A percentile compares a stretch with the other conserved stretches of the same genome.
Conservation (phyloP, 768 basidiomycete species). For the Lentinula sp. region DNA sequence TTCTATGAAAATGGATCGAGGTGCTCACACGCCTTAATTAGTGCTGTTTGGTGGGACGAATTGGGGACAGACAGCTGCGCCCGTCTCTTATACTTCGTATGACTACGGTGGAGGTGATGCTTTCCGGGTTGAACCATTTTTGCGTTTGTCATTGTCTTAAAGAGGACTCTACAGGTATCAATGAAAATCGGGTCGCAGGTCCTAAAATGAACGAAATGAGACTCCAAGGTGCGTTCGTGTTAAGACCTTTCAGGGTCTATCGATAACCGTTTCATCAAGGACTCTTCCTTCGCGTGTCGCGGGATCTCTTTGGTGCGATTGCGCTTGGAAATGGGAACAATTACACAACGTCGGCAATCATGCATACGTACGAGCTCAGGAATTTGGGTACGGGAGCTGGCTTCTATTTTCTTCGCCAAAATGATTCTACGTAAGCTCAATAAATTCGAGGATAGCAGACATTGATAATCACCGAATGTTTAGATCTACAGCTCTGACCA, state of each 20-base stretch:
- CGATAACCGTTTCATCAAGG: constrained; percentile 17
- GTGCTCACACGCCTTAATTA: constrained; percentile 9
- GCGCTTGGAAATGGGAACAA: constrained; percentile 45
- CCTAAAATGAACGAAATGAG: constrained; percentile 50
- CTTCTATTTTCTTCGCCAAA: constrained; percentile 46
- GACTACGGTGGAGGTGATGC: constrained; percentile 48
- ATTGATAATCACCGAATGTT: neutral
- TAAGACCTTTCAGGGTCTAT: no score
- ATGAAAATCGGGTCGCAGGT: constrained; percentile 42
- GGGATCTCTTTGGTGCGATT: constrained; percentile 37
- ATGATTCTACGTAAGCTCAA: constrained; percentile 29
- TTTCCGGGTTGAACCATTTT: neutral
- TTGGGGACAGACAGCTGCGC: constrained; percentile 53
- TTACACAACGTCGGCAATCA: constrained; percentile 35
- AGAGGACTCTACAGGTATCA: constrained; percentile 28
- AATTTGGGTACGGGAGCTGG: constrained; percentile 37
- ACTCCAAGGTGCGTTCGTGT: constrained; percentile 29
- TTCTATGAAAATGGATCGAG: neutral
- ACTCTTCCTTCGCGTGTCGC: constrained; percentile 46
- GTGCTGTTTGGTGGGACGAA: constrained; percentile 63
- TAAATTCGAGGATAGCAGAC: neutral
- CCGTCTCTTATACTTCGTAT: constrained; percentile 55
- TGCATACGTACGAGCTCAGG: constrained; percentile 40
- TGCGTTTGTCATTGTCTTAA: neutral
- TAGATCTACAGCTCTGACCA: constrained; percentile 39